Evolutionary conservation across 148 eudicot species (phyloP).

Genomic region (Vaccinium vitisidaea): DNA sequence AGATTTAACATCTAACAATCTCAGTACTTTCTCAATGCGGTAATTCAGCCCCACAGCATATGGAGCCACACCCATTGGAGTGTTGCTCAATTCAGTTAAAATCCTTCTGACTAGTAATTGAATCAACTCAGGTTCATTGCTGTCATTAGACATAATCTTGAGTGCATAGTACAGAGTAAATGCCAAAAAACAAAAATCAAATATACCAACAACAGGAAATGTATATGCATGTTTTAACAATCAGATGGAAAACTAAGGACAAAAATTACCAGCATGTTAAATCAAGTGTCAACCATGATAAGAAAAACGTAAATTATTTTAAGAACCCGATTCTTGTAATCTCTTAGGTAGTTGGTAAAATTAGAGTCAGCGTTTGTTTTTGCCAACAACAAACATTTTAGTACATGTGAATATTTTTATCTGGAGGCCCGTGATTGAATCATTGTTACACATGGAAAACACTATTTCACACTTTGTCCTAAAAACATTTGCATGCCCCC

Average conservation of each 20-base stretch:
- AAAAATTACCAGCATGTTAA: neutral
- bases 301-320: neutral
- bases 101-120: slow-evolving; percentile 38
- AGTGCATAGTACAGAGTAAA: neutral
- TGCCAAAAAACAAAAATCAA: neutral
- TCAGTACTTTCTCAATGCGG: slow-evolving; percentile 33
- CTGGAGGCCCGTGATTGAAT: neutral
- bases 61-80: slow-evolving; percentile 42
- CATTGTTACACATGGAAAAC: neutral
- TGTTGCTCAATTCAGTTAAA: slow-evolving; percentile 38
- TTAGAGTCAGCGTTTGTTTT: neutral
- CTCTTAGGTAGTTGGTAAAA: neutral
- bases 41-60: slow-evolving; percentile 46
- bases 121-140: slow-evolving; percentile 36
- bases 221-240: neutral
- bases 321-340: neutral
- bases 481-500: neutral
- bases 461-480: neutral
- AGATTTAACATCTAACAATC: slow-evolving; percentile 25
- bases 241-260: neutral
- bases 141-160: slow-evolving; percentile 21
- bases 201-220: neutral
- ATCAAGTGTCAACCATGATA: neutral
- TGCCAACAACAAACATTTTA: neutral
- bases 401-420: neutral